Conservation (phyloP, 768 basidiomycete species). For the Mycena metata region DNA sequence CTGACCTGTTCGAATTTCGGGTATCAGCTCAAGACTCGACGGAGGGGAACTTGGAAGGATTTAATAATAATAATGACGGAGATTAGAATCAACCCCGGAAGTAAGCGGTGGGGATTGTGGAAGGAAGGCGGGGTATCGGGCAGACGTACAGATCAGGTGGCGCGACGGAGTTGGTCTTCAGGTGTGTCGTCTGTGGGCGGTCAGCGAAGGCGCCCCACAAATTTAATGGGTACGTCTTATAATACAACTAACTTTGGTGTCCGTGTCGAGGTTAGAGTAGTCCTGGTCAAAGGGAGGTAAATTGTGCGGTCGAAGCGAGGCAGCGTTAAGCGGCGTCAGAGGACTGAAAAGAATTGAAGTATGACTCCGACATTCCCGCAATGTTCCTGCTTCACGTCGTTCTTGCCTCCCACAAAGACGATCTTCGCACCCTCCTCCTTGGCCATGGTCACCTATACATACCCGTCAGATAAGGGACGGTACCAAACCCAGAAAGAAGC, state of each 20-base stretch:
- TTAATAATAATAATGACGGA: background rate
- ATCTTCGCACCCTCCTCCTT: slow-evolving; percentile 69
- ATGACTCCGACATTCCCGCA: slow-evolving; percentile 67
- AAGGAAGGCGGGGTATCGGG: slow-evolving; percentile 7
- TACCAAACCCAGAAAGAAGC: background rate
- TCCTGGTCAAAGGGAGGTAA: slow-evolving; percentile 42
- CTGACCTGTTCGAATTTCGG: slow-evolving; percentile 13
- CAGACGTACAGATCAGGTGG: slow-evolving; percentile 71
- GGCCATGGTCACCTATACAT: slow-evolving; percentile 71
- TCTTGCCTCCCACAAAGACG: slow-evolving; percentile 67
- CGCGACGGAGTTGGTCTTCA: slow-evolving; percentile 67
- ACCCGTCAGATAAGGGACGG: slow-evolving; percentile 13
- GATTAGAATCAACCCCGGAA: slow-evolving; percentile 29
- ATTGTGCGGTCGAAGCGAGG: background rate
- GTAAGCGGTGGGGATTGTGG: slow-evolving; percentile 22
- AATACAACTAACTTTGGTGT: slow-evolving; percentile 59
- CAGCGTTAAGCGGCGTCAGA: background rate
- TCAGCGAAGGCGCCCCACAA: slow-evolving; percentile 4
- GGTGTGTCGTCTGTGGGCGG: slow-evolving; percentile 55
- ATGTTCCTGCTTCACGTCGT: slow-evolving; percentile 63
- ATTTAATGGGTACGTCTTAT: slow-evolving; percentile 5
- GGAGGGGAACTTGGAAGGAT: background rate
- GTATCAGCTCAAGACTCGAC: slow-evolving; percentile 6
- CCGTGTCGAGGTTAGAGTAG: slow-evolving; percentile 70
- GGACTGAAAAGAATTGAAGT: no score